phyloP scores from a whole-genome alignment of 768 basidiomycete genomes.

The Russula ochroleuca region DNA sequence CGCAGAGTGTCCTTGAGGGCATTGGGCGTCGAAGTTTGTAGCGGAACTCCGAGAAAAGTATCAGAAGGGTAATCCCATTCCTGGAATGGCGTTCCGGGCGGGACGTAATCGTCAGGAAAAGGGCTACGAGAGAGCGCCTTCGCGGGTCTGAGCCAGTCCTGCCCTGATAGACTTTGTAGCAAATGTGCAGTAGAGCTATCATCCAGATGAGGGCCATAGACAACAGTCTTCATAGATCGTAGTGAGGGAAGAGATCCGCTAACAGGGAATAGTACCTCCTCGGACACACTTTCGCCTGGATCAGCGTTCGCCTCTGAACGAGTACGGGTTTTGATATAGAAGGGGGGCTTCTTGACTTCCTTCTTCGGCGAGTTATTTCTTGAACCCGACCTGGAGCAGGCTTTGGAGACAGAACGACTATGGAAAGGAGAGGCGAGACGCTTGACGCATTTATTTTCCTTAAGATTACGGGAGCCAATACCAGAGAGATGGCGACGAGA shows the following conservation, averaged over 20 bases:
- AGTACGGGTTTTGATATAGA: slow-evolving; percentile 39
- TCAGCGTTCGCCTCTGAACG: slow-evolving; percentile 34
- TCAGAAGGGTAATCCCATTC: slow-evolving; percentile 18
- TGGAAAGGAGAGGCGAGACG: slow-evolving; percentile 45
- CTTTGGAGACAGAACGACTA: slow-evolving; percentile 42
- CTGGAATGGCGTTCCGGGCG: slow-evolving; percentile 24
- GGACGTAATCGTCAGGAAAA: slow-evolving; percentile 24
- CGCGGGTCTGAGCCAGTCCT: slow-evolving; percentile 34
- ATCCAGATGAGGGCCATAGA: neutral
- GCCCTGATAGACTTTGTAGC: slow-evolving; percentile 23
- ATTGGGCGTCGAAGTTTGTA: slow-evolving; percentile 26
- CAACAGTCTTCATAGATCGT: slow-evolving; percentile 12
- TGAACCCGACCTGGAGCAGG: slow-evolving; percentile 36
- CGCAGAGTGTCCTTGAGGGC: neutral
- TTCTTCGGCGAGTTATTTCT: slow-evolving; percentile 28
- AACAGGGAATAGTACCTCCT: slow-evolving; percentile 8
- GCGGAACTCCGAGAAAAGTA: slow-evolving; percentile 20
- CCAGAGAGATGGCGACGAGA: slow-evolving; percentile 37
- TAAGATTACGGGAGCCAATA: slow-evolving; percentile 40
- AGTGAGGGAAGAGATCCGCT: slow-evolving; percentile 19
- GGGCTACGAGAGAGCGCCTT: slow-evolving; percentile 31
- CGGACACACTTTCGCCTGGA: slow-evolving; percentile 2
- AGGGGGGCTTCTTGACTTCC: slow-evolving; percentile 24
- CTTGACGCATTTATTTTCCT: slow-evolving; percentile 35
- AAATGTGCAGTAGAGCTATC: slow-evolving; percentile 17